These are phyloP conservation scores for Clathrus columnatus DNA, from an alignment of 768 basidiomycete genomes.

Conservation along the genomic window DNA sequence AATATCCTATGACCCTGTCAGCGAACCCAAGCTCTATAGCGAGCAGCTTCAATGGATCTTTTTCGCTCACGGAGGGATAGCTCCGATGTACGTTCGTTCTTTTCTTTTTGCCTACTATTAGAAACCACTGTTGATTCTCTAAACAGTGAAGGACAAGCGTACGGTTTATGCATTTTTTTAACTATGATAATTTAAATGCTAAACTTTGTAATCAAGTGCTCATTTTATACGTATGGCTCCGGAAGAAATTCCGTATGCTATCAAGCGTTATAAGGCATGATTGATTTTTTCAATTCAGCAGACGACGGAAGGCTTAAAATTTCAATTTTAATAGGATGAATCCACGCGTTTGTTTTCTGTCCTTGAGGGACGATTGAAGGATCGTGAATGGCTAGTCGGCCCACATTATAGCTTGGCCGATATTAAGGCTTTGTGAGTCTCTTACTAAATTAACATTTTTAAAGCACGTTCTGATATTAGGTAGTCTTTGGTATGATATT, in stretches of 20 bases:
- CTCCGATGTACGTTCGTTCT: background rate
- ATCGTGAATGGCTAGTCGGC: slow-evolving; percentile 79
- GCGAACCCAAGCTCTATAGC: slow-evolving; percentile 20
- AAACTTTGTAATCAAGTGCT: slow-evolving; percentile 16
- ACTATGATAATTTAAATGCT: background rate
- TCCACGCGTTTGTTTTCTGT: slow-evolving; percentile 76
- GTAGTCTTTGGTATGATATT: too few species aligned
- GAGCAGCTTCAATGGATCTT: slow-evolving; percentile 31
- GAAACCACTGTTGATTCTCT: background rate
- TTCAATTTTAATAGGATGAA: slow-evolving; percentile 33
- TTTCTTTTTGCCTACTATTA: background rate
- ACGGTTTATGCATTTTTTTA: background rate
- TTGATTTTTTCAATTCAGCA: background rate
- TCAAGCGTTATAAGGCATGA: slow-evolving; percentile 30
- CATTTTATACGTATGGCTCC: slow-evolving; percentile 62
- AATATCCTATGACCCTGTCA: slow-evolving; percentile 23
- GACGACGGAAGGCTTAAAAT: background rate
- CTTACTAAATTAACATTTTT: background rate
- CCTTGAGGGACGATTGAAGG: slow-evolving; percentile 65
- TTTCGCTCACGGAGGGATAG: slow-evolving; percentile 17
- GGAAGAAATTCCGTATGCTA: slow-evolving; percentile 42
- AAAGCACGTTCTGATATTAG: too few species aligned
- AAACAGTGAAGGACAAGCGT: background rate
- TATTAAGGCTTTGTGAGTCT: slow-evolving; percentile 40
- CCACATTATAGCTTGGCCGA: slow-evolving; percentile 60